Base-by-base conservation (phyloP, 176 grass and related monocot species). In the Miscanthus lutarioriparius region DNA sequence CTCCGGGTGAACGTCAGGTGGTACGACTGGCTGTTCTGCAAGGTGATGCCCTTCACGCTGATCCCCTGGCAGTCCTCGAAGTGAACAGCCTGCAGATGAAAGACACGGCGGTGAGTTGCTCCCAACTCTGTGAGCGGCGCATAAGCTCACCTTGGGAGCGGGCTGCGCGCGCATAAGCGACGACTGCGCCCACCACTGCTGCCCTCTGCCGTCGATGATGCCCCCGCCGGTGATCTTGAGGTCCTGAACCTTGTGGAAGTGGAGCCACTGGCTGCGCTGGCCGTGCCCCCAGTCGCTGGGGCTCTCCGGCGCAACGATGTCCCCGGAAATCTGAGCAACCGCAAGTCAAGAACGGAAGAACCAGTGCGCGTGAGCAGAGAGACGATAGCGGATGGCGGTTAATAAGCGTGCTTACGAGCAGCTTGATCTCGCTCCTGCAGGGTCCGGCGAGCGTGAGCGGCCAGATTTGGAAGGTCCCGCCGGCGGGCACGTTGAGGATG, bases 1-100 rank as follows among this genome's bases (percentile, higher is more conserved):
- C 95, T 85, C 40, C 70, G 70, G 22, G 91, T 86, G 86, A 98
- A 91, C 17, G 87, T 86, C 32, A 98, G 75, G 81, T 98, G 95
- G 75, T 78, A 64, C 41, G 81, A 77, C 75, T 87, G 95, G 51
- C 89, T 83, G 72, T 95, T 91, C 76, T 84, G 82, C 76, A 98
- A 16, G 5, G 71, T 89, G 78, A 97, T 67, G 56, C 90, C 86
- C 38, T 20, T 38, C 58, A 98, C 51, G 3, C 41, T 54, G 19
- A 98, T 32, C 41, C 79, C 83, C 8, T 88, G 40, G 80, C 89
- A 89, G 3, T 88, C 69, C 81, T 95, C 88, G 33, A 98, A 98
- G 58, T 89, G 86, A 54, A 98, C 63, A 49, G 89, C 85, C 94
- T 96, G 70, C 74, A 67, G 51, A 49, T 8, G 33, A 10, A 45